Percentiles rank a stretch among this genome's conserved stretches.
Conservation (phyloP, 768 basidiomycete genomes). For the Mycena olivaceomarginata region DNA sequence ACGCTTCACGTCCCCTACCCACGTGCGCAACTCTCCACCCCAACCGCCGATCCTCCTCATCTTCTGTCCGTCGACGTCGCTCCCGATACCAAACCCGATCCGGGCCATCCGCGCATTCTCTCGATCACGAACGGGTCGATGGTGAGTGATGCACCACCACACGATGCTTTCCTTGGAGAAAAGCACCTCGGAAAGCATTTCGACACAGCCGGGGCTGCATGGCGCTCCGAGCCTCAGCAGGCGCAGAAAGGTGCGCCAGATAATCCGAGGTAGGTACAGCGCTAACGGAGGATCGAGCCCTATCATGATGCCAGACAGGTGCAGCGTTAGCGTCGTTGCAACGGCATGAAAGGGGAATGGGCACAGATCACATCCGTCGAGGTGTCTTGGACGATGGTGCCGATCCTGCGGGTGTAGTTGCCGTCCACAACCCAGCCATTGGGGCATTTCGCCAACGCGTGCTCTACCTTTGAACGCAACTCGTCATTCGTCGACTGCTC, state of each 20-base stretch:
- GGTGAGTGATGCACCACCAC: conserved; percentile 69
- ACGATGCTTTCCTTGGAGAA: conserved; percentile 71
- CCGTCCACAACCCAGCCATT: conserved; percentile 76
- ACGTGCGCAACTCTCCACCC: conserved; percentile 62
- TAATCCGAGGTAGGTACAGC: conserved; percentile 77
- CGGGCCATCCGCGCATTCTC: conserved; percentile 52
- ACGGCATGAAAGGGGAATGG: conserved; percentile 39
- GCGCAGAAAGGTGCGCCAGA: conserved; percentile 71
- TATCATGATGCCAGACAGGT: conserved; percentile 51
- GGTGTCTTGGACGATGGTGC: conserved; percentile 56
- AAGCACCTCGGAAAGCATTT: conserved; percentile 62
- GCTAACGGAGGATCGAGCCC: conserved; percentile 82
- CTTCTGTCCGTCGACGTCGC: conserved; percentile 51
- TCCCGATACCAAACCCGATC: conserved; percentile 57
- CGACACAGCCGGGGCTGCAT: conserved; percentile 72
- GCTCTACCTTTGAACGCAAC: conserved; percentile 49
- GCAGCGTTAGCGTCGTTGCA: background rate
- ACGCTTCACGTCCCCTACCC: conserved; percentile 60
- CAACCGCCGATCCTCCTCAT: conserved; percentile 75
- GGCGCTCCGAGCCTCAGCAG: conserved; percentile 56
- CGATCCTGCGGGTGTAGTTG: conserved; percentile 57
- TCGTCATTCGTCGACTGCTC: conserved; percentile 46
- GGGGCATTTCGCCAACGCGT: conserved; percentile 51
- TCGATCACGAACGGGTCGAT: conserved; percentile 54
- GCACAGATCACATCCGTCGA: conserved; percentile 74